Evolutionary conservation across 2,329 filamentous ascomycete species (phyloP), one percentile per base, ranked within the genome.

Genomic region (Ophiocordyceps polyrhachis-furcata): DNA sequence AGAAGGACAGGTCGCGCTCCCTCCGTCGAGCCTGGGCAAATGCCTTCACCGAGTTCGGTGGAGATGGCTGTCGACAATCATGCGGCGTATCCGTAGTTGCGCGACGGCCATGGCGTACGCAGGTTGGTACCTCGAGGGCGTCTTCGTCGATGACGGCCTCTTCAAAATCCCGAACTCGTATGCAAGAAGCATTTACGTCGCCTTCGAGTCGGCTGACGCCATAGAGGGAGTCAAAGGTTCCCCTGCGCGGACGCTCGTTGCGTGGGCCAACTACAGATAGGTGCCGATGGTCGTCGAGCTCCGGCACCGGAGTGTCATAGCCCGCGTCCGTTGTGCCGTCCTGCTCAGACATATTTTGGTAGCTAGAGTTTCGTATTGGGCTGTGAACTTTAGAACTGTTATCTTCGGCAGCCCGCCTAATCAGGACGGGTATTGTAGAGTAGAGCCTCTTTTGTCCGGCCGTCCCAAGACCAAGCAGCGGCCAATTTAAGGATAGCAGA

Each of bases 1-100:
- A 74, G 49, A 71, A 65, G 20, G 71, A 79, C 56, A 71, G 58
- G 48, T 79, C 85, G 40, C 88, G 82, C 57, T 89, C 84, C 47
- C 88, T 81, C 47, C 86, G 83, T 43, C 86, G 81, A 45, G 85
- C 84, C 55, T 91, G 84, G 17, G 91, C 91, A 62, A 98, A 98
- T 4, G 91, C 91, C 61, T 96, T 93, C 44, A 98, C 87, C 0
- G 91, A 98, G 61, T 95, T 98, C 8, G 91, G 91, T 12, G 89
- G 89, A 6, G 91, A 96, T 2, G 76, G 67, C 1, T 84, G 86
- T 45, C 85, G 74, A 42, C 74, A 76, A 20, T 74, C 71, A 21
- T 65, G 60, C 41, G 68, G 61, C 1, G 74, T 74, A 29, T 70
- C 71, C 45, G 81, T 65, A 43, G 73, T 73, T 46, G 71, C 68